phyloP scores from a whole-genome alignment of 495 filamentous ascomycete species.

The Hypoxylon perforatum region DNA sequence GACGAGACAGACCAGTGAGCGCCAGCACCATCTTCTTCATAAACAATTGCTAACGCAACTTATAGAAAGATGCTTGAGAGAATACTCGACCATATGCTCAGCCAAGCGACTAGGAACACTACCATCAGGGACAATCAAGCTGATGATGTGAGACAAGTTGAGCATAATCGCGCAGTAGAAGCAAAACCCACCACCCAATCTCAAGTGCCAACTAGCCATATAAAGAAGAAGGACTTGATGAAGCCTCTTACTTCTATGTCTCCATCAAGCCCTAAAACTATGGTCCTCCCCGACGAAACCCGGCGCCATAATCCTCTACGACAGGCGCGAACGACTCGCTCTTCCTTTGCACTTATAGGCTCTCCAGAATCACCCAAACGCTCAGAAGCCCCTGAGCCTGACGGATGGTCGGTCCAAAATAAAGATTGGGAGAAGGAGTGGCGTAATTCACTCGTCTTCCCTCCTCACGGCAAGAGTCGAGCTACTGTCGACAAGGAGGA shows the following conservation, averaged over 20 bases:
- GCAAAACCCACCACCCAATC: background rate
- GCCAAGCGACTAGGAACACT: slow-evolving; percentile 4
- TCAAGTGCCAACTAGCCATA: background rate
- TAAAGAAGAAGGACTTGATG: slow-evolving; percentile 33
- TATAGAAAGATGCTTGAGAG: slow-evolving; percentile 31
- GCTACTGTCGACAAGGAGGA: slow-evolving; percentile 83
- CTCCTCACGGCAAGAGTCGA: slow-evolving; percentile 72
- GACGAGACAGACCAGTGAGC: slow-evolving; percentile 23
- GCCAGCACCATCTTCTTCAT: background rate
- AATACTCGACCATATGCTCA: slow-evolving; percentile 21
- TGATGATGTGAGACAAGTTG: slow-evolving; percentile 40
- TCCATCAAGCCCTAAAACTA: slow-evolving; percentile 1
- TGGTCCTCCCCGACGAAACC: slow-evolving; percentile 9
- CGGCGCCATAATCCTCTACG: background rate
- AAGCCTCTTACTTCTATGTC: background rate
- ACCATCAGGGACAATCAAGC: slow-evolving; percentile 1
- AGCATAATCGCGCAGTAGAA: slow-evolving; percentile 31
- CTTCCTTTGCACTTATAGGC: slow-evolving; percentile 7
- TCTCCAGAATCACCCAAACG: slow-evolving; percentile 16
- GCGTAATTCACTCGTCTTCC: slow-evolving; percentile 75
- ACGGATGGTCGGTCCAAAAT: slow-evolving; percentile 57
- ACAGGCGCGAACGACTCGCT: slow-evolving; percentile 31
- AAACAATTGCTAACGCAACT: slow-evolving; percentile 15
- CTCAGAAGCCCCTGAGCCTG: slow-evolving; percentile 32
- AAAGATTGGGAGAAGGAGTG: slow-evolving; percentile 55